Percentiles rank a stretch among this genome's conserved stretches.
Conservation (phyloP, 352 stramenopile species). For the Pythium folliculosum region DNA sequence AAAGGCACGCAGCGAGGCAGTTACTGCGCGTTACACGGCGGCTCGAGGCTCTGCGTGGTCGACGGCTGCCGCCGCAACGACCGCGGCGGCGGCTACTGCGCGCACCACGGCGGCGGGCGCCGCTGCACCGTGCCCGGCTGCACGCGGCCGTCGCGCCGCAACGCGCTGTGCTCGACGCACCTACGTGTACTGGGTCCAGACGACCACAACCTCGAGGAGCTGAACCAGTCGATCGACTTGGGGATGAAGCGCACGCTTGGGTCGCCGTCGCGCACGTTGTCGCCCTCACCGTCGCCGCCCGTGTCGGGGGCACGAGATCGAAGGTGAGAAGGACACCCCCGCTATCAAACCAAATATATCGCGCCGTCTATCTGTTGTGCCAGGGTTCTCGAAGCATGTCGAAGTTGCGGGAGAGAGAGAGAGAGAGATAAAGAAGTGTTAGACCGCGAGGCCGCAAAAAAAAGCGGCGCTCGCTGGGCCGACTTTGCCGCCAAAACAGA, state of each 20-base stretch:
- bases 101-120: slow-evolving; percentile 66
- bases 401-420: neutral
- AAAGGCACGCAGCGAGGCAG: slow-evolving; percentile 46
- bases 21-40: slow-evolving; percentile 46
- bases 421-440: neutral
- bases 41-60: slow-evolving; percentile 73
- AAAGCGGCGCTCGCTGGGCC: neutral
- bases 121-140: slow-evolving; percentile 72
- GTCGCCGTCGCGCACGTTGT: neutral
- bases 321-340: neutral
- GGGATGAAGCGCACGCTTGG: slow-evolving; percentile 6
- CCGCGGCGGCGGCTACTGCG: slow-evolving; percentile 32
- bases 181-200: slow-evolving; percentile 33
- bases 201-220: slow-evolving; percentile 24
- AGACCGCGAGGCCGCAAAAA: slow-evolving; percentile 3
- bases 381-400: slow-evolving; percentile 17
- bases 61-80: slow-evolving; percentile 77
- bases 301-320: neutral
- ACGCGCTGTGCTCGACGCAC: slow-evolving; percentile 81
- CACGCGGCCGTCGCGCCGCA: slow-evolving; percentile 70
- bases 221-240: slow-evolving; percentile 17
- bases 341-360: slow-evolving; percentile 1
- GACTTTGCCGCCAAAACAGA: slow-evolving; percentile 17
- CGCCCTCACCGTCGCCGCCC: slow-evolving; percentile 17
- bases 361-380: neutral